Conservation (phyloP, 306 rosid species). For the barrel medic (Medicago truncatula) region MtrunA17r5.0-ANR NC_053048.1:35268501-35269000, state of each 20-base stretch:
- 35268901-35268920: conserved; percentile 88
- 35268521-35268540: conserved; percentile 73
- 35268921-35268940: conserved; percentile 59
- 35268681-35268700: conserved; percentile 94
- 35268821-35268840: conserved; percentile 82
- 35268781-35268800: conserved; percentile 85
- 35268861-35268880: conserved; percentile 74
- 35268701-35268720: conserved; percentile 66
- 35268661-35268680: conserved; percentile 77
- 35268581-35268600: conserved; percentile 89
- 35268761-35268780: conserved; percentile 77
- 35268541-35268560: conserved; percentile 60
- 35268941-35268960: conserved; percentile 66
- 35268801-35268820: conserved; percentile 59
- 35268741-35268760: conserved; percentile 61
- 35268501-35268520: conserved; percentile 67
- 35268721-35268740: conserved; percentile 71
- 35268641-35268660: conserved; percentile 51
- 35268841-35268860: conserved; percentile 64
- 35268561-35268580: conserved; percentile 64
- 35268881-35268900: conserved; percentile 87
- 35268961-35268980: conserved; percentile 77
- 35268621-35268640: conserved; percentile 73
- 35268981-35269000: conserved; percentile 92
- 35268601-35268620: conserved; percentile 69